Evolutionary conservation across 768 basidiomycete species (phyloP), one percentile per base, ranked within the genome.

Genomic region (Mycena leptocephala): DNA sequence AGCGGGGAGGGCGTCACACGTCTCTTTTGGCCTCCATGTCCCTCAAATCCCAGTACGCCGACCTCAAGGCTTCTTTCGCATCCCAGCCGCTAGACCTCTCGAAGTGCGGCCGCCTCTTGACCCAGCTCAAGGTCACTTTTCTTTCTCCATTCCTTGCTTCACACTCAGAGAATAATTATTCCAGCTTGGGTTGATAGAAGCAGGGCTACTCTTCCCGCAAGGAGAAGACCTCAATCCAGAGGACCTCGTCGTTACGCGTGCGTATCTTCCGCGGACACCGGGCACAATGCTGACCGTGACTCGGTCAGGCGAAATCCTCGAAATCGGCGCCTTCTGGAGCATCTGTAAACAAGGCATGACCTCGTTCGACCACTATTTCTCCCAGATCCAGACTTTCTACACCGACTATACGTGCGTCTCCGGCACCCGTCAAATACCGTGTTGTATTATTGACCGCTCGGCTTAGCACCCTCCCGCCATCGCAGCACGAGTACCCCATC

Each of bases 281-380:
- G 22, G 22, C 43, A 3, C 35, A 37, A 6, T 1, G 18, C 35
- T 69, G 18, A 76, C 58, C 41, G 30, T 30, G 41, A 32, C 68
- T 22, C n/a, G 46, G 22, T 9, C 39, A 97, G 97, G 98, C 75
- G 96, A 97, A 76, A 95, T 98, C 73, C 93, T 99, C 73, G 98
- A 99, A 88, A 94, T 99, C 79, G 98, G 97, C 67, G 96, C 97
- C 22, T 94, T 97, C 88, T 95, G 95, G 89, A 97, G 97, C 76
- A 95, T 99, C 84, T 92, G 96, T 43, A 90, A 93, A 77, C 92
- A 92, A 82, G 96, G 97, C 83, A 91, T 97, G 28, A 95, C 97
- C 67, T 95, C 96, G 0, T 99, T 99, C 83, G 96, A 98, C 85
- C 92, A 97, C 78, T 99, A 98, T 84, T 96, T 97, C 83, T 93